Base-by-base conservation (phyloP, 805 yeast species). In the Ascoidea rubescens region DNA sequence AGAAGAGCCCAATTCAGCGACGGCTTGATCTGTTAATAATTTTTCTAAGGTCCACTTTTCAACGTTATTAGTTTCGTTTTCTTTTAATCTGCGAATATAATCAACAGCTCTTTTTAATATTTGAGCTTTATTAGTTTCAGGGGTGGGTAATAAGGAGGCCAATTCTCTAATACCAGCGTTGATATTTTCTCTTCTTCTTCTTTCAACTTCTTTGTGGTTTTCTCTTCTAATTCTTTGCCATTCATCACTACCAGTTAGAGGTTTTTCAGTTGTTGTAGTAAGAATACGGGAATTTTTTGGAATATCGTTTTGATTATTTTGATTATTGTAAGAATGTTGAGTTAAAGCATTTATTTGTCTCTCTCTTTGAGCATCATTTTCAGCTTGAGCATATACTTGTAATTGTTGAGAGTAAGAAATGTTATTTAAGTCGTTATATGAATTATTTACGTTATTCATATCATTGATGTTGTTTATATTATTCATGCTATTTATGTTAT, bases 1-100 rank as follows among this genome's bases (percentile, higher is more conserved):
- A 12, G 89, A 80, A 46, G 86, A 81, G 51, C 86, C 78, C 59
- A 91, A 75, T 67, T 90, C 96, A 56, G 84, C 79, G 50, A 89
- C 84, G 10, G 90, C 89, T 69, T 91, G 98, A 66, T 90, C 97
- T 43, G 91, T 84, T 57, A 89, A 74, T 56, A 93, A 75, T 70
- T 91, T 91, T 67, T 91, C 97, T 62, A 91, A 74, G 5, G 97
- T 90, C 87, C 95, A 87, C 71, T 93, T 91, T 68, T 91, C 96
- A 60, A 88, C 83, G 64, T 87, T 86, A 61, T 84, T 82, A 67
- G 80, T 82, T 67, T 90, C 97, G 60, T 87, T 87, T 60, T 87
- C 96, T 68, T 89, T 87, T 63, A 93, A 76, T 68, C 91, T 79
- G 67, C 84, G 81, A 65, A 93, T 93, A 63, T 85, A 88, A 63